phyloP scores from a whole-genome alignment of 768 basidiomycete genomes.

The Boletus fagicola region DNA sequence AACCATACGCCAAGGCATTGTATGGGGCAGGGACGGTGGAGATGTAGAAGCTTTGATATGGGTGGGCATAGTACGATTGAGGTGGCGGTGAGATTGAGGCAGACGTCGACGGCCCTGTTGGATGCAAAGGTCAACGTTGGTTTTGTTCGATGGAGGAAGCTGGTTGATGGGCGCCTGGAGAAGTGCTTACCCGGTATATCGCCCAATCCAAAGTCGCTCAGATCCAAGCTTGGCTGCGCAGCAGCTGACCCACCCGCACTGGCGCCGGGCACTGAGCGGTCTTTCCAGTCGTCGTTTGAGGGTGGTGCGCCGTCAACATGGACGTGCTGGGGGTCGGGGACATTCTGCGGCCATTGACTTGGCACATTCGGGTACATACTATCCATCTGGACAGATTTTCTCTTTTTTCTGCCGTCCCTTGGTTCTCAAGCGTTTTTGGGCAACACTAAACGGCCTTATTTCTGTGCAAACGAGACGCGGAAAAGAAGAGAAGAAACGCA shows the following conservation, averaged over 20 bases:
- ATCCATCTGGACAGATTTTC: slow-evolving; percentile 41
- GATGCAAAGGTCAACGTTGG: slow-evolving; percentile 12
- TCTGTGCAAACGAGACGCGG: slow-evolving; percentile 41
- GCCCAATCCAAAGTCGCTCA: slow-evolving; percentile 44
- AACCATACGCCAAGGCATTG: slow-evolving; percentile 55
- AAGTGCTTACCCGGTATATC: slow-evolving; percentile 44
- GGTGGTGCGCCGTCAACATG: slow-evolving; percentile 29
- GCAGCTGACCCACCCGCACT: slow-evolving; percentile 29
- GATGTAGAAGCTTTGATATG: slow-evolving; percentile 44
- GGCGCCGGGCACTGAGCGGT: slow-evolving; percentile 27
- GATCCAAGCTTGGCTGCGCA: slow-evolving; percentile 37
- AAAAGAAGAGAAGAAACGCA: slow-evolving; percentile 36
- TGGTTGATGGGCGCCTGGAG: slow-evolving; percentile 30
- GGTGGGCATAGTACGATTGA: slow-evolving; percentile 40
- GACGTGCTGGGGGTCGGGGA: slow-evolving; percentile 34
- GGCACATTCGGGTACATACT: slow-evolving; percentile 48
- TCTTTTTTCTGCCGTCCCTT: slow-evolving; percentile 38
- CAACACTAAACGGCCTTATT: slow-evolving; percentile 46
- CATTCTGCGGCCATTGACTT: slow-evolving; percentile 41
- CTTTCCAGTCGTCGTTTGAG: slow-evolving; percentile 42
- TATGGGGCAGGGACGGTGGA: slow-evolving; percentile 44
- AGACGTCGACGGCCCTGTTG: slow-evolving; percentile 40
- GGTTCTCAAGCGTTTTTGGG: slow-evolving; percentile 44
- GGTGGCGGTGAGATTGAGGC: slow-evolving; percentile 40
- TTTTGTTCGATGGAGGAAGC: slow-evolving; percentile 1